Conservation (phyloP, 2,329 filamentous ascomycete genomes). For the Phaeomoniella chlamydospora region DNA sequence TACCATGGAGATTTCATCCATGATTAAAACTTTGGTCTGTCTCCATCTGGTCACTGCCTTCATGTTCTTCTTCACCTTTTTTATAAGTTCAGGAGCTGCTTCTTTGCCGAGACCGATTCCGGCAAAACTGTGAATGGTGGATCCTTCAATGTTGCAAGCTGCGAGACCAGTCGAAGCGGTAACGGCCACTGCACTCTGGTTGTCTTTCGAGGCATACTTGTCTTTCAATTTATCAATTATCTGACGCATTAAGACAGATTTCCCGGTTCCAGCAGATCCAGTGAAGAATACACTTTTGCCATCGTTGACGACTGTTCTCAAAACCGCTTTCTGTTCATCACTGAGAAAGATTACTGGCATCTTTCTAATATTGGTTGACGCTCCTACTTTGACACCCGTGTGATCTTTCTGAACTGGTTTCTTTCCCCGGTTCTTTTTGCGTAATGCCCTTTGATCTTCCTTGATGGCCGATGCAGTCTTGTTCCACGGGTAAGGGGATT, state of each 20-base stretch:
- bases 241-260: slow-evolving; percentile 86
- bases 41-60: slow-evolving; percentile 87
- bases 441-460: slow-evolving; percentile 59
- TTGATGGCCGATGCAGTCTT: slow-evolving; percentile 60
- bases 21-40: slow-evolving; percentile 69
- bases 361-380: slow-evolving; percentile 12
- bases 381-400: slow-evolving; percentile 17
- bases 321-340: slow-evolving; percentile 70
- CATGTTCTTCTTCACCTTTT: slow-evolving; percentile 76
- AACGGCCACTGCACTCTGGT: slow-evolving; percentile 69
- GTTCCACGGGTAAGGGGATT: slow-evolving; percentile 47
- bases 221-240: slow-evolving; percentile 70
- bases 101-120: slow-evolving; percentile 95
- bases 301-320: slow-evolving; percentile 66
- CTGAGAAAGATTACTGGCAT: slow-evolving; percentile 57
- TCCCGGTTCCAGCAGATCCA: slow-evolving; percentile 88
- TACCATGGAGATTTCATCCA: slow-evolving; percentile 98
- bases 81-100: slow-evolving; percentile 61
- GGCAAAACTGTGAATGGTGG: slow-evolving; percentile 89
- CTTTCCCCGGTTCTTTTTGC: slow-evolving; percentile 44
- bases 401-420: slow-evolving; percentile 24
- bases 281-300: slow-evolving; percentile 94
- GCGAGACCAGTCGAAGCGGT: slow-evolving; percentile 93
- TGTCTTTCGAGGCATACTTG: slow-evolving; percentile 56
- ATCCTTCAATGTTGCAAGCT: slow-evolving; percentile 90